Conservation (phyloP, 2,329 filamentous ascomycete genomes). For the Ceratocystis colombiana region DNA sequence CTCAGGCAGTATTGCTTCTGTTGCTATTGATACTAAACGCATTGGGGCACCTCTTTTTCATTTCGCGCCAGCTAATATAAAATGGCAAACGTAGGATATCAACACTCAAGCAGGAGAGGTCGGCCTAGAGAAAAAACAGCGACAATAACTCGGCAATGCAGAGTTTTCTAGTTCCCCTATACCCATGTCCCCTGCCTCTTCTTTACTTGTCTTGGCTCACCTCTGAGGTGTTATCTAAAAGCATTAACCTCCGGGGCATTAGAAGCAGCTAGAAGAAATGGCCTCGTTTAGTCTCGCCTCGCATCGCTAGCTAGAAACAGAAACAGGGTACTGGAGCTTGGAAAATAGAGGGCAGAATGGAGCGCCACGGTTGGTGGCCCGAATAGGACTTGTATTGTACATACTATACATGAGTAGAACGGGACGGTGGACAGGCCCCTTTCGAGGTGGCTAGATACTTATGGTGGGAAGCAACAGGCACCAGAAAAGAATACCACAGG, state of each 20-base stretch:
- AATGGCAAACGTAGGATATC: not conserved
- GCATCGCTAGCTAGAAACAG: too few relatives aligned
- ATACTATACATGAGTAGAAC: too few relatives aligned
- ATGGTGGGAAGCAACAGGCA: too few relatives aligned
- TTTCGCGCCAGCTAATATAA: not conserved
- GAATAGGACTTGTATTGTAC: too few relatives aligned
- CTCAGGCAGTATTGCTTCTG: not conserved
- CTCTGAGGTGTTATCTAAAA: not conserved
- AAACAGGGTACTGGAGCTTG: too few relatives aligned
- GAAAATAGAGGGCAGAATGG: too few relatives aligned
- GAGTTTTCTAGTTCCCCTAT: not conserved
- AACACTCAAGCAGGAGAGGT: too few relatives aligned
- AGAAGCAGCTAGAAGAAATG: not conserved
- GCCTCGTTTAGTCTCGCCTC: not conserved
- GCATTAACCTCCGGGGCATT: not conserved
- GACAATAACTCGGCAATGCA: not conserved
- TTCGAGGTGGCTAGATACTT: too few relatives aligned
- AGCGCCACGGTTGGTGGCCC: too few relatives aligned
- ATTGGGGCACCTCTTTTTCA: not conserved
- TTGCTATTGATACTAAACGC: not conserved
- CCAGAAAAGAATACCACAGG: too few relatives aligned
- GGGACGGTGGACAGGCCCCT: too few relatives aligned
- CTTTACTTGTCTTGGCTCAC: not conserved
- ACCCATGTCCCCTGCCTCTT: not conserved
- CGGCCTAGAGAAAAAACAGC: too few relatives aligned